Evolutionary conservation across 176 grass and related monocot genomes (phyloP).

Genomic region (Eleusine indica): DNA sequence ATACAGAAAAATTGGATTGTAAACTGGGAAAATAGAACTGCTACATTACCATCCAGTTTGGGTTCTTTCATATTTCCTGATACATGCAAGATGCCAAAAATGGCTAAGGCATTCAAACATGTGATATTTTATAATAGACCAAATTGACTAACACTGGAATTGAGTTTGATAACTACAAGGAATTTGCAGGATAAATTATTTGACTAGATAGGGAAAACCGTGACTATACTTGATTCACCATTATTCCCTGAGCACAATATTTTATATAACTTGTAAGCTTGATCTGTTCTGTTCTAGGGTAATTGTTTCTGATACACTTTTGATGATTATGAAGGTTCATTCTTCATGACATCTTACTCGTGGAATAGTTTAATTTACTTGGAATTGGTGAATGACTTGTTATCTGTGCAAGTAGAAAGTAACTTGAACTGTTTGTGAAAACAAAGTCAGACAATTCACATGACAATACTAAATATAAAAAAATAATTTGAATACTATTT

Average conservation of each 20-base stretch:
- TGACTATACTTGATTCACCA: neutral
- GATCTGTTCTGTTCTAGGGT: neutral
- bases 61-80: neutral
- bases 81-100: neutral
- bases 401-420: constrained; percentile 1
- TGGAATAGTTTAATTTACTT: neutral
- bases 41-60: neutral
- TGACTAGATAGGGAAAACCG: neutral
- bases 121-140: neutral
- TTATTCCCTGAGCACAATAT: neutral
- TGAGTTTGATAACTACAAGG: too few relatives aligned
- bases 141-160: too few relatives aligned
- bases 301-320: neutral
- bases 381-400: neutral
- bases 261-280: neutral
- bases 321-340: neutral
- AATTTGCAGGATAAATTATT: neutral
- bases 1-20: neutral
- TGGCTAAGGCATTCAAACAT: neutral
- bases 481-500: constrained; percentile 12
- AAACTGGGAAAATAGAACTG: neutral
- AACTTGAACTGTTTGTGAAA: neutral
- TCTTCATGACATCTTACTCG: neutral
- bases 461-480: neutral
- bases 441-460: neutral